Percentiles rank a stretch among this genome's conserved stretches.
These are phyloP conservation scores for Fagopyrum homotropicum DNA, from an alignment of 148 eudicot species.

Conservation along the genomic window DNA sequence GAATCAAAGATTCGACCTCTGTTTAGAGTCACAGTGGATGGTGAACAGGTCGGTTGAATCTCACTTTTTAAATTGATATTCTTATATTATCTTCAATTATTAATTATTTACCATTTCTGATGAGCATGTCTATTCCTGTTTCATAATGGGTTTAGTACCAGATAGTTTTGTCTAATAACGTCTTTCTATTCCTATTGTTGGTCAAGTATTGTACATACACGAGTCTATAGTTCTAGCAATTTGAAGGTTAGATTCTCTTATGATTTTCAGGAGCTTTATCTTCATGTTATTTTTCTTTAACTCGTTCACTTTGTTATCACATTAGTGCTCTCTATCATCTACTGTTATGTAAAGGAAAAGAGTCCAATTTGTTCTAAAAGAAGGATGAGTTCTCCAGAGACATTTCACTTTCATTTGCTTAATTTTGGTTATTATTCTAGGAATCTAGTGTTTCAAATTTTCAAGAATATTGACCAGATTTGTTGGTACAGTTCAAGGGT, in stretches of 20 bases:
- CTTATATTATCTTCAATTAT: neutral
- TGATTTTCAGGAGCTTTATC: neutral
- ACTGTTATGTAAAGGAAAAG: neutral
- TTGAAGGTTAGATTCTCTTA: neutral
- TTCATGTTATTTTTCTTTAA: neutral
- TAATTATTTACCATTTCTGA: neutral
- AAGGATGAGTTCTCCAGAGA: neutral
- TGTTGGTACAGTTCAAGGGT: slow-evolving; percentile 44
- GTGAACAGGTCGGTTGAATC: slow-evolving; percentile 35
- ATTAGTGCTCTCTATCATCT: neutral
- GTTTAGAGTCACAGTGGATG: slow-evolving; percentile 53
- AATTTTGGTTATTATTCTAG: neutral
- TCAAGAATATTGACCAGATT: neutral
- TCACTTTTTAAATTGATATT: neutral
- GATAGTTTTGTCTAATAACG: neutral
- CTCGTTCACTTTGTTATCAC: neutral
- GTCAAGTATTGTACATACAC: neutral
- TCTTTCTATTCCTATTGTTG: neutral
- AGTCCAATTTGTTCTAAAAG: neutral
- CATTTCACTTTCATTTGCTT: slow-evolving; percentile 3
- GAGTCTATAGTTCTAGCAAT: slow-evolving; percentile 7
- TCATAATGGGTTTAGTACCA: neutral
- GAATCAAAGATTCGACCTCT: slow-evolving; percentile 39
- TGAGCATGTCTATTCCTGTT: neutral
- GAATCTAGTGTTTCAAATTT: neutral